Base-by-base conservation (phyloP, 2,329 filamentous ascomycete genomes). In the Epichloe gansuensis region DNA sequence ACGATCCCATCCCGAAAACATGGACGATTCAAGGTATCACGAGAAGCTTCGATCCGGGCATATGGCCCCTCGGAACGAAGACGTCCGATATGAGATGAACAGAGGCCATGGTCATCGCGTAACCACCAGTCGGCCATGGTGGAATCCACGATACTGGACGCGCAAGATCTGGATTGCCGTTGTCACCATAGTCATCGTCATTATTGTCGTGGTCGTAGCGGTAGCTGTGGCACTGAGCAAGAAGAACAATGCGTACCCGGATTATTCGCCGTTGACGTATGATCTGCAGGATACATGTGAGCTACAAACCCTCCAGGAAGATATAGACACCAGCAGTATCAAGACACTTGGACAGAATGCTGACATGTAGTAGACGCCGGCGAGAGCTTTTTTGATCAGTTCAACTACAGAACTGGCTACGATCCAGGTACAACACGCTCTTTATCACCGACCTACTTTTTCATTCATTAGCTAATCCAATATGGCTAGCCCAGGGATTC, bases 131-230 rank as follows among this genome's bases (percentile, higher is more conserved):
- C 63, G 61, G 54, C 64, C 67, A 7, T 67, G 63, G 63, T 78
- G 72, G 63, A 69, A 80, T 55, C 72, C 74, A 0, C 68, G 68
- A 48, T 69, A 69, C 46, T 84, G 80, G 80, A 66, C 72, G 41
- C 73, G 74, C 60, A 73, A 71, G 53, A 69, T 66, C 11, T 82
- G 75, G 74, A 59, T 75, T 5, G 70, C 57, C 3, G 60, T 66
- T 1, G 56, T 69, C 1, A 51, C 72, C 2, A 64, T 65, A 25
- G 47, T 74, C 2, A 58, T 68, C 36, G 61, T 82, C 13, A 59
- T 78, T 41, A 65, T 78, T 8, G 64, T 72, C 38, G 65, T 80
- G 44, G 69, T 76, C 7, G 69, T 76, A 11, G 66, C 70, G 4
- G 71, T 76, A 5, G 68, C 66, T 25, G 71, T 76, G 21, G 65